Evolutionary conservation across 1,284 basidiomycete genomes (phyloP), one percentile per base, ranked within the genome.

Genomic region (Schizophyllum commune): DNA sequence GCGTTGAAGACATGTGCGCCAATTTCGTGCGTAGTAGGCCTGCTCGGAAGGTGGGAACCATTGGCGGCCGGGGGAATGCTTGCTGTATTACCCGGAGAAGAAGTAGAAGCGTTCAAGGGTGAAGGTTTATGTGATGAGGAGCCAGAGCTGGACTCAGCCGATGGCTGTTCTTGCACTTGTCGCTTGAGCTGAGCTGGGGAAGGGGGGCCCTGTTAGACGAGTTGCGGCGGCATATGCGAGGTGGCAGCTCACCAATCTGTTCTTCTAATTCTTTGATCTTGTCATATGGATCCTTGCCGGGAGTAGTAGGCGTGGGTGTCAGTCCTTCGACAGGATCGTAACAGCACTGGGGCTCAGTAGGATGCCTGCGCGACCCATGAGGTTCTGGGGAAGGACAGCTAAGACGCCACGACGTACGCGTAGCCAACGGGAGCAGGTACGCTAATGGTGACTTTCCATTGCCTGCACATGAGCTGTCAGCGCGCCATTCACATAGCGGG

Each of bases 291-390:
- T 92, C 87, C 19, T 83, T 82, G 62, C 91, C 87, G 59, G 88
- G 83, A 22, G 88, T 27, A 27, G 27, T 27, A 27, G 27, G 27
- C 27, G 27, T 84, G 47, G 91, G 80, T 13, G 83, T 79, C 52
- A 92, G 73, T 17, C 90, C 90, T 69, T 92, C 91, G 17, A 91
- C 85, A 1, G 90, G 91, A 72, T 92, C 90, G 70, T 92, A 92
- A 7, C 83, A 83, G 68, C 90, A 92, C 68, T 87, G 85, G 2
- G 90, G 90, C 71, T 91, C 89, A 13, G 81, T 77, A 15, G 91
- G 91, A 73, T 92, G 89, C 33, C 90, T 92, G 66, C n/a, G 58
- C 34, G 60, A 61, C 19, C 19, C 34, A 54, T 54, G 55, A 60
- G 60, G 55, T 32, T 33, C 51, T 13, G 32, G 13, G 22, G 21